Percentiles rank a stretch among this genome's conserved stretches.
phyloP scores from a whole-genome alignment of 768 basidiomycete species.

The Glaciozyma martinii region DNA sequence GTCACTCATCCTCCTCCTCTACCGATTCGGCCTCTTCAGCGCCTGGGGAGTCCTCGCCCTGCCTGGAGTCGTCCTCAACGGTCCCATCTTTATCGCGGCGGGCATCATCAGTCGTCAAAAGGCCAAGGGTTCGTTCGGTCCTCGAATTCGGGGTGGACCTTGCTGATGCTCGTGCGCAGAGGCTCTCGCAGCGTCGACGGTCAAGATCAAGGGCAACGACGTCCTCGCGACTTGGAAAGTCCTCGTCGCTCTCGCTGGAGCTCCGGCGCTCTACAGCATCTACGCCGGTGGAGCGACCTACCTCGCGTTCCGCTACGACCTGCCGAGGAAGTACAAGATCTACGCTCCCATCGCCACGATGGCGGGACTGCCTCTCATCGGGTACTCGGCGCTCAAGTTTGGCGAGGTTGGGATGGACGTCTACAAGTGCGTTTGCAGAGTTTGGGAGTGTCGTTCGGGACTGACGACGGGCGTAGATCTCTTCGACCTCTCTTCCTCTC shows the following conservation, averaged over 20 bases:
- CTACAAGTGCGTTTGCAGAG: slow-evolving; percentile 57
- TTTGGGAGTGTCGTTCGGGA: not conserved
- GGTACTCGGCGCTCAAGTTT: slow-evolving; percentile 87
- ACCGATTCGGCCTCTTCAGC: slow-evolving; percentile 65
- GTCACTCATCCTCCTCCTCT: slow-evolving; percentile 68
- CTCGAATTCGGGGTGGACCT: not conserved
- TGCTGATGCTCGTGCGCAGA: slow-evolving; percentile 46
- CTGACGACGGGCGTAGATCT: slow-evolving; percentile 50
- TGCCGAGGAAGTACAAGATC: slow-evolving; percentile 55
- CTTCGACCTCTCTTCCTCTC: slow-evolving; percentile 80
- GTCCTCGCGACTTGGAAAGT: slow-evolving; percentile 98
- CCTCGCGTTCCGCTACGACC: slow-evolving; percentile 58
- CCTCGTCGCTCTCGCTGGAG: slow-evolving; percentile 80
- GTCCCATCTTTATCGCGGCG: slow-evolving; percentile 84
- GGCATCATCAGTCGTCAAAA: slow-evolving; percentile 79
- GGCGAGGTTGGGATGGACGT: slow-evolving; percentile 98
- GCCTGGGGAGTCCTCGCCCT: slow-evolving; percentile 77
- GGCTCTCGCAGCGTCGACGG: slow-evolving; percentile 87
- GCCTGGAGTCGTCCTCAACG: slow-evolving; percentile 83
- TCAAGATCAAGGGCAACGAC: slow-evolving; percentile 91
- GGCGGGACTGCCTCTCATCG: slow-evolving; percentile 70
- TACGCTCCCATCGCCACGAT: slow-evolving; percentile 71
- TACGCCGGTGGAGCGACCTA: slow-evolving; percentile 73
- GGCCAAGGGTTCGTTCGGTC: slow-evolving; percentile 60
- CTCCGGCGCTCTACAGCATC: slow-evolving; percentile 72